Base-by-base conservation (phyloP, 2,329 filamentous ascomycete species). In the Sporothrix inflata region DNA sequence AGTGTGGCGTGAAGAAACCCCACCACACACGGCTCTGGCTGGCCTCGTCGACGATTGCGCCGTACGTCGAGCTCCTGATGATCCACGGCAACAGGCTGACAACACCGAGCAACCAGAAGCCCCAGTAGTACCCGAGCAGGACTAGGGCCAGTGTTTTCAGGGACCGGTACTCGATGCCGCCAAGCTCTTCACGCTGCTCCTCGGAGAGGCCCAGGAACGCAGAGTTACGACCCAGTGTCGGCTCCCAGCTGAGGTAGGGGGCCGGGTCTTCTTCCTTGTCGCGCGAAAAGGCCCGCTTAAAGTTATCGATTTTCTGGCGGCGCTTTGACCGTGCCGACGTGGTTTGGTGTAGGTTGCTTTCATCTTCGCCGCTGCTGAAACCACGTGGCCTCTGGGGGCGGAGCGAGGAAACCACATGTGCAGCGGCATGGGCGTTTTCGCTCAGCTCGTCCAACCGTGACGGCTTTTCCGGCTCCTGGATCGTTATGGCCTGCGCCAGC, bases 121-220 rank as follows among this genome's bases (percentile, higher is more conserved):
- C 90, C 79, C 94, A 88, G 78, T 92, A 98, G 81, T 98, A 99
- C 8, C 83, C 84, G 3, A 92, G 86, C 24, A 98, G 84, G 40
- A 98, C 90, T 38, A 93, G 79, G 1, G 93, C 92, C 65, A 99
- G 83, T 1, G 94, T 93, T 80, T 97, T 97, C 73, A 99, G 81
- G 0, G 95, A 93, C 6, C 96, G 91, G 78, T 99, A 99, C 80
- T 99, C 96, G 75, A 99, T 97, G 24, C 96, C 96, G 12, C 96
- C 96, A 2, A 99, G 84, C 81, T 99, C 96, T 79, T 99, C 94
- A 75, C 96, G 89, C 81, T 99, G 94, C 75, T 96, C 94, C 76
- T 97, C 14, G 96, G 87, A 78, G 98, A 99, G 49, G 93, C 91
- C 12, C 38, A 65, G 38, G 38, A 65, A 65, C n/a, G 60, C 60